Base-by-base conservation (phyloP, 805 yeast species). In the Candida schatavii region DNA sequence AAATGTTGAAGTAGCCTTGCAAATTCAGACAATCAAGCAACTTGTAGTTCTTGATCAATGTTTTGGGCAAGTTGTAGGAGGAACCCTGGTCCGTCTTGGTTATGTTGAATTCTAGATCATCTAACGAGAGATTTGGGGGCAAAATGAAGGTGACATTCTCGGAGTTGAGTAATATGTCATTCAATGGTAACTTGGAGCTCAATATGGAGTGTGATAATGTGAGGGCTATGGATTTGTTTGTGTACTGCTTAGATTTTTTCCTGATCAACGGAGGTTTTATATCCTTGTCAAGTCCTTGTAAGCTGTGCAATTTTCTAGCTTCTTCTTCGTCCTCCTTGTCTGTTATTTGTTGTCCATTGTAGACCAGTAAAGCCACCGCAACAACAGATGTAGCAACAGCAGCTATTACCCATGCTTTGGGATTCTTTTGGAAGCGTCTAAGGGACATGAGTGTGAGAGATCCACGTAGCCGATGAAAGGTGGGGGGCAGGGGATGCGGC, bases 101-200 rank as follows among this genome's bases (percentile, higher is more conserved):
- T 40, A 61, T 52, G 36, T 51, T 54, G 39, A 50, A 36, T 32
- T 48, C 58, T 37, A 69, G 57, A 45, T 70, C 75, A 25, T 68
- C 73, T 22, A 64, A 51, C 10, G 65, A 60, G 21, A 70, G 55
- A 40, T 69, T 62, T 3, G 75, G 75, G 4, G 75, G 74, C 22
- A 70, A 59, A 37, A 70, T 70, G 47, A 70, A 70, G 5, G 71
- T 65, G 29, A 70, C 68, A 47, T 70, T 70, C 23, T 64, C 69
- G 2, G 64, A 51, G 23, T 60, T 63, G 41, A 59, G 43, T 35
- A 70, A 53, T 14, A 69, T 68, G 17, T 69, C 72, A 42, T 62
- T 53, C 40, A 70, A 56, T 2, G 74, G 74, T 21, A 68, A 51
- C 37, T 57, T 51, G 36, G 64, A 56, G 40, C 55, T 60, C 44